Percentiles rank a stretch among this genome's conserved stretches.
Evolutionary conservation across 345 rosid genomes (phyloP).

Genomic region (Cardamine resedifolia): DNA sequence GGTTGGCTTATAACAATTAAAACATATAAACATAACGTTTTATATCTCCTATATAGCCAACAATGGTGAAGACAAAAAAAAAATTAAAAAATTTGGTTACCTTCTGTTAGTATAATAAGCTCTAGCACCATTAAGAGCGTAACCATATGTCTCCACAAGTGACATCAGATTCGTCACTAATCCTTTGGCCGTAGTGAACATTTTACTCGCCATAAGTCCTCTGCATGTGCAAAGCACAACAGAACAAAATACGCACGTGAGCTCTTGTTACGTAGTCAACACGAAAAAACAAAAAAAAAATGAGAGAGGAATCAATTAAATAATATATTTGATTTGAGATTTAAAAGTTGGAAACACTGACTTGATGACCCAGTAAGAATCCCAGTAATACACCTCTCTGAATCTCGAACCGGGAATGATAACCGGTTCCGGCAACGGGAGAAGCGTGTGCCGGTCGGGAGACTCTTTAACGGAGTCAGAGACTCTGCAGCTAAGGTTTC

Average conservation of each 20-base stretch:
- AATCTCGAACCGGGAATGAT: slow-evolving; percentile 87
- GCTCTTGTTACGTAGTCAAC: slow-evolving; percentile 12
- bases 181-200: slow-evolving; percentile 73
- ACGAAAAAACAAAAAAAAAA: slow-evolving; percentile 17
- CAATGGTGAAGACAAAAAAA: background rate
- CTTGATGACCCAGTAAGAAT: slow-evolving; percentile 94
- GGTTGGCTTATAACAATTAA: slow-evolving; percentile 62
- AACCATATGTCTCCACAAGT: slow-evolving; percentile 65
- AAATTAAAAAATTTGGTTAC: slow-evolving; percentile 36
- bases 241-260: slow-evolving; percentile 3
- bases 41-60: background rate
- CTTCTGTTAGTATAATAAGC: slow-evolving; percentile 85
- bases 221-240: slow-evolving; percentile 43
- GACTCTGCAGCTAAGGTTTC: slow-evolving; percentile 57
- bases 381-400: slow-evolving; percentile 93
- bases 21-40: background rate
- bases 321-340: background rate
- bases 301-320: background rate
- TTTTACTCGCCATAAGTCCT: slow-evolving; percentile 86
- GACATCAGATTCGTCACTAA: slow-evolving; percentile 71
- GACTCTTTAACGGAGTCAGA: slow-evolving; percentile 49
- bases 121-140: slow-evolving; percentile 77
- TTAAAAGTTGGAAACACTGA: slow-evolving; percentile 28
- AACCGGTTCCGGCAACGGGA: slow-evolving; percentile 66
- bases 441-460: slow-evolving; percentile 70